Percentiles rank a stretch among this genome's conserved stretches.
Evolutionary conservation across 345 rosid species (phyloP).

Genomic region (Populus alba): DNA sequence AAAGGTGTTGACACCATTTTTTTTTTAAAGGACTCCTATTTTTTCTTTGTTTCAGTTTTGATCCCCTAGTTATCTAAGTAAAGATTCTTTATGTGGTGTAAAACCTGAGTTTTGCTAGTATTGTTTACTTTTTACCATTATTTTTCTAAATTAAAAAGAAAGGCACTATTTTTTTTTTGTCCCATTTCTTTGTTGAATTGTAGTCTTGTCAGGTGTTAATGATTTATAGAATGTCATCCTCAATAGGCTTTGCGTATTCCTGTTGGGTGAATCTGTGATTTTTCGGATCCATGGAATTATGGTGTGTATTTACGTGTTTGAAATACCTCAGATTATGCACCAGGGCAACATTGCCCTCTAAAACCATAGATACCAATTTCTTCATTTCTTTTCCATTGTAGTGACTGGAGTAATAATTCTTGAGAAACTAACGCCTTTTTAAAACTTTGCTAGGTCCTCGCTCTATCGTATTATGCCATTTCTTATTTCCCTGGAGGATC

Average conservation of each 20-base stretch:
- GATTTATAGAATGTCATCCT: background rate
- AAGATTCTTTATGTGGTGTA: too few species aligned
- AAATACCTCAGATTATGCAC: background rate
- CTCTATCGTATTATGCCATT: conserved; percentile 63
- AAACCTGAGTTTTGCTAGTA: too few species aligned
- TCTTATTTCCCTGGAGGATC: conserved; percentile 80
- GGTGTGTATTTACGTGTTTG: background rate
- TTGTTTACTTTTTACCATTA: too few species aligned
- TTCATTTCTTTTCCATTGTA: background rate
- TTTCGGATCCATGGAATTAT: background rate
- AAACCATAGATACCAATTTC: background rate
- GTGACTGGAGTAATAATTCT: background rate
- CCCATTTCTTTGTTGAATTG: background rate
- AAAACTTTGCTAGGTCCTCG: conserved; percentile 41
- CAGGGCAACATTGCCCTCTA: background rate
- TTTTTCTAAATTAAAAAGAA: too few species aligned
- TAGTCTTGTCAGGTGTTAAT: background rate
- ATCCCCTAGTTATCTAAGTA: too few species aligned
- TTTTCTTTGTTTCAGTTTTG: too few species aligned
- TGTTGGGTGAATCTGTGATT: background rate
- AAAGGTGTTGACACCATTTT: too few species aligned
- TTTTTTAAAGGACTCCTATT: too few species aligned
- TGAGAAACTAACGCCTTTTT: conserved; percentile 10
- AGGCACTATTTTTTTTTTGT: too few species aligned
- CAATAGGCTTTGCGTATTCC: background rate